These are phyloP conservation scores for Fusarium sp. DNA, from an alignment of 2,329 filamentous ascomycete species.

Conservation along the genomic window DNA sequence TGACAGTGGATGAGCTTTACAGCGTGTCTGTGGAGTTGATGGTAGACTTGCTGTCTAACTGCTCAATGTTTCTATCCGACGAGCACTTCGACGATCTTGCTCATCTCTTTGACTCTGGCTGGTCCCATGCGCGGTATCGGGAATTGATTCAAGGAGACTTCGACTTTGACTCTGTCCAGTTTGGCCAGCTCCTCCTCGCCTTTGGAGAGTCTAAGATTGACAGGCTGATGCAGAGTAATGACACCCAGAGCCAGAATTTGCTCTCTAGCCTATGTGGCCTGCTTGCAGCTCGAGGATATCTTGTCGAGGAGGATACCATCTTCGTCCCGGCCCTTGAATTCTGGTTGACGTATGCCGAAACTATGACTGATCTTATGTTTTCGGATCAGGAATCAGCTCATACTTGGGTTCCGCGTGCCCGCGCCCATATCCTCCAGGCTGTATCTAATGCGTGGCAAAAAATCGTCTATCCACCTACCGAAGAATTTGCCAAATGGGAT, in stretches of 20 bases:
- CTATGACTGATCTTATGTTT: constrained; percentile 69
- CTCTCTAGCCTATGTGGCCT: constrained; percentile 73
- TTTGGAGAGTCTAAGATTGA: constrained; percentile 76
- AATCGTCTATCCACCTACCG: constrained; percentile 73
- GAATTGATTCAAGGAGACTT: constrained; percentile 70
- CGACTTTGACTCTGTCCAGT: constrained; percentile 73
- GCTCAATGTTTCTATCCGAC: constrained; percentile 70
- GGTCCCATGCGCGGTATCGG: constrained; percentile 69
- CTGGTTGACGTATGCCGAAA: constrained; percentile 82
- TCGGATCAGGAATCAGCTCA: constrained; percentile 61
- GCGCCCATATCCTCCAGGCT: constrained; percentile 71
- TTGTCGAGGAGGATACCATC: constrained; percentile 79
- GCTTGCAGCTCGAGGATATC: constrained; percentile 73
- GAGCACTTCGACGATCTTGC: constrained; percentile 70
- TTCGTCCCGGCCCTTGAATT: constrained; percentile 83
- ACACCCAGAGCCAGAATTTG: constrained; percentile 65
- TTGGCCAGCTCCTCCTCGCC: constrained; percentile 74
- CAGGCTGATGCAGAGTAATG: constrained; percentile 66
- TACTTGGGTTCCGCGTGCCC: constrained; percentile 70
- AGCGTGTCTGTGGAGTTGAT: constrained; percentile 73
- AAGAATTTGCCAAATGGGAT: constrained; percentile 74
- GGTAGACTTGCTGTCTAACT: constrained; percentile 74
- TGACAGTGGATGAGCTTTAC: constrained; percentile 70
- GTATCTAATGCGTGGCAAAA: constrained; percentile 77
- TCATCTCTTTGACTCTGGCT: constrained; percentile 70